Percentiles rank a stretch among this genome's conserved stretches.
Conservation (phyloP, 768 basidiomycete species). For the Phaeolepiota aurea region DNA sequence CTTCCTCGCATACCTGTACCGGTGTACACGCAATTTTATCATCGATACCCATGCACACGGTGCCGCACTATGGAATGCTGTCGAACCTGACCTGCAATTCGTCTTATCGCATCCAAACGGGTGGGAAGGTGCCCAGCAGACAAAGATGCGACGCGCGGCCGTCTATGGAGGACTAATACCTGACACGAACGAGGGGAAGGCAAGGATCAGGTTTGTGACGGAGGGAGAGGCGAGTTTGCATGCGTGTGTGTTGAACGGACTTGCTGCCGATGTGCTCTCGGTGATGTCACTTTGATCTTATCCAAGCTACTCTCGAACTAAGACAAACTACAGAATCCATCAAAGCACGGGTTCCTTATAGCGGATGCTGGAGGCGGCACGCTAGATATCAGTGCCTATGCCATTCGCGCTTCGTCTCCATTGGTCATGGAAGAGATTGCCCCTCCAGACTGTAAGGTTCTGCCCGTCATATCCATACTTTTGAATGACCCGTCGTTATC, state of each 20-base stretch:
- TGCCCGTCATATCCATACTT: neutral
- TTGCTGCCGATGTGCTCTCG: conserved; percentile 70
- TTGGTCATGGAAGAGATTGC: conserved; percentile 79
- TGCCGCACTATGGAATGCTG: conserved; percentile 54
- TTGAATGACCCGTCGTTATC: conserved; percentile 5
- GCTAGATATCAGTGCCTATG: conserved; percentile 75
- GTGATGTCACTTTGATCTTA: conserved; percentile 26
- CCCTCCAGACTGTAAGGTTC: conserved; percentile 64
- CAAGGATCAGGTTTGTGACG: conserved; percentile 72
- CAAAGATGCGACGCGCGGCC: conserved; percentile 69
- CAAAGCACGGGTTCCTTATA: conserved; percentile 71
- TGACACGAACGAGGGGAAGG: conserved; percentile 64
- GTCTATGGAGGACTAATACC: conserved; percentile 67
- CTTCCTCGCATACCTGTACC: conserved; percentile 67
- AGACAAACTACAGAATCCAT: conserved; percentile 43
- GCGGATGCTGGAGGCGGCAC: conserved; percentile 80
- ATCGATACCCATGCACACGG: conserved; percentile 81
- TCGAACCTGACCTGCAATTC: conserved; percentile 63
- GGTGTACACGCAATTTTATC: conserved; percentile 69
- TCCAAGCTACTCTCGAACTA: neutral
- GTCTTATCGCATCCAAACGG: conserved; percentile 78
- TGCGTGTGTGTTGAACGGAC: conserved; percentile 69
- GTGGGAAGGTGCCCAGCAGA: conserved; percentile 75
- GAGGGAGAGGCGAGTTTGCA: conserved; percentile 82
- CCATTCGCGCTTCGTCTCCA: conserved; percentile 58